phyloP scores from a whole-genome alignment of 345 rosid species.

The Xanthoceras sorbifolium region DNA sequence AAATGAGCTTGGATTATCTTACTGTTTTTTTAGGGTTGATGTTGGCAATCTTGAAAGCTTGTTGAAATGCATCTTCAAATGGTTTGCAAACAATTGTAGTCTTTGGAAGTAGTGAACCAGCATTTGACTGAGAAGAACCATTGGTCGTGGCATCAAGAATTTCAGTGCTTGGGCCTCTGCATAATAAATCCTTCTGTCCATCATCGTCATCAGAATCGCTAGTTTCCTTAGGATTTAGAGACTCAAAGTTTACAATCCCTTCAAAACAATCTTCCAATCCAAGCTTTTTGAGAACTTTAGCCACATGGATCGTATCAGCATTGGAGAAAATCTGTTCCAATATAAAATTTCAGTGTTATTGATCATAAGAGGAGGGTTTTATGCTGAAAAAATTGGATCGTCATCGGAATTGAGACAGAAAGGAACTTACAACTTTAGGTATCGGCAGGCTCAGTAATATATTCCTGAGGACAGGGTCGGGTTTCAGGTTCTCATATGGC shows the following conservation, averaged over 20 bases:
- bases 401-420: not conserved
- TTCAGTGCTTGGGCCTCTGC: conserved; percentile 21
- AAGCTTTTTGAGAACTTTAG: conserved; percentile 50
- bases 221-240: conserved; percentile 43
- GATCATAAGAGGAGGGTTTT: not conserved
- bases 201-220: conserved; percentile 32
- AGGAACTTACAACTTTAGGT: conserved; percentile 65
- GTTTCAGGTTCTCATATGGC: conserved; percentile 77
- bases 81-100: conserved; percentile 84
- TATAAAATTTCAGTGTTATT: too few relatives aligned
- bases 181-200: conserved; percentile 16
- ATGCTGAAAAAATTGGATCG: not conserved
- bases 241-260: conserved; percentile 60
- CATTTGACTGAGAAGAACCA: conserved; percentile 28
- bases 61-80: conserved; percentile 57
- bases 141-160: conserved; percentile 39
- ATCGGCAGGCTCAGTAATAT: conserved; percentile 67
- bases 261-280: conserved; percentile 69
- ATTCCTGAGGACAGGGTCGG: conserved; percentile 73
- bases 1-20: conserved; percentile 14
- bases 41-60: conserved; percentile 61
- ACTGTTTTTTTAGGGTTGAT: conserved; percentile 79
- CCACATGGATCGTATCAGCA: conserved; percentile 55
- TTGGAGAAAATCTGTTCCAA: conserved; percentile 57
- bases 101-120: conserved; percentile 39